Conservation (phyloP, 1,139 yeast species). For the Candida anutae region DNA sequence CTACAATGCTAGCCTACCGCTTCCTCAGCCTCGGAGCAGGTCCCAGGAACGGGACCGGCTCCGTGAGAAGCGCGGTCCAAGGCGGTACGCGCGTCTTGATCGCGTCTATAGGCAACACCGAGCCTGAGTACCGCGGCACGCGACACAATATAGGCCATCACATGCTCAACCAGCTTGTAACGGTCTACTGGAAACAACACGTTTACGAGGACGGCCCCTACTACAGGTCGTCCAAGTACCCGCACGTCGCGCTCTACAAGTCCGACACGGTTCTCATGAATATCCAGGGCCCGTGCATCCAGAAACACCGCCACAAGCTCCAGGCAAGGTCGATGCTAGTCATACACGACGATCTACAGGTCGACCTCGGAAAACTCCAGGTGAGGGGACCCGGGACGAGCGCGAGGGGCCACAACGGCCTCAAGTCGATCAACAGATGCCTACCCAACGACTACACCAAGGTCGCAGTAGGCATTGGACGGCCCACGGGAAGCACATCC, state of each 20-base stretch:
- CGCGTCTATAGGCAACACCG: slow-evolving; percentile 78
- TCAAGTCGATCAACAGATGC: slow-evolving; percentile 43
- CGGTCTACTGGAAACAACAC: slow-evolving; percentile 16
- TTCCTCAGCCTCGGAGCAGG: too few species aligned
- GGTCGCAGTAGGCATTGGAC: slow-evolving; percentile 67
- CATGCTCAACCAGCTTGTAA: slow-evolving; percentile 29
- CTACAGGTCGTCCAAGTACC: slow-evolving; percentile 14
- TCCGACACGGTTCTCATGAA: slow-evolving; percentile 59
- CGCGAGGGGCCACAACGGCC: slow-evolving; percentile 76
- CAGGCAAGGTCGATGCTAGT: slow-evolving; percentile 38
- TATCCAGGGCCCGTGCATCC: slow-evolving; percentile 48
- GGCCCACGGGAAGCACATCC: slow-evolving; percentile 38
- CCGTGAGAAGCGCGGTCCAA: too few species aligned
- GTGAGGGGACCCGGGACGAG: slow-evolving; percentile 49
- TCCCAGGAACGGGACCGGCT: too few species aligned
- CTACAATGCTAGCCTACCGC: too few species aligned
- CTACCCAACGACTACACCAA: slow-evolving; percentile 43
- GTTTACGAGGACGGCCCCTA: slow-evolving; percentile 7
- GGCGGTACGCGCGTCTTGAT: too few species aligned
- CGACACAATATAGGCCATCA: slow-evolving; percentile 76
- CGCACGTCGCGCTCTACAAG: slow-evolving; percentile 31
- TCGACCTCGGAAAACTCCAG: slow-evolving; percentile 57
- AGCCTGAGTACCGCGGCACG: slow-evolving; percentile 48
- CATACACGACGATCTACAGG: slow-evolving; percentile 69
- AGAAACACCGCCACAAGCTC: slow-evolving; percentile 38